phyloP scores from a whole-genome alignment of 805 yeast genomes.

The Starmerella bacillaris region DNA sequence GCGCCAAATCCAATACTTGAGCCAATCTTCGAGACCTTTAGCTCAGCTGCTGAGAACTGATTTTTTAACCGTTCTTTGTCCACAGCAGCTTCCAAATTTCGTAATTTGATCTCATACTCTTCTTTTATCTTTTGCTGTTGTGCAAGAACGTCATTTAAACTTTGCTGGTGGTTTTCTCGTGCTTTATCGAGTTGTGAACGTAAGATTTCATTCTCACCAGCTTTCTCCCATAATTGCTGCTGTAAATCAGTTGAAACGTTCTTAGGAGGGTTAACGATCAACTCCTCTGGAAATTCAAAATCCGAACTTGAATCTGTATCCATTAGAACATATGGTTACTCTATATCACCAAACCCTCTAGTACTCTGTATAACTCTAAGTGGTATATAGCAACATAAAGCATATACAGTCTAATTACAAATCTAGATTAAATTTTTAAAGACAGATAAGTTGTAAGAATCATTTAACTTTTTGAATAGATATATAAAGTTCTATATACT shows the following conservation, averaged over 20 bases:
- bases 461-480: no score
- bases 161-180: slow-evolving; percentile 17
- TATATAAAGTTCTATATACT: no score
- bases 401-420: no score
- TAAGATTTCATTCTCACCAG: slow-evolving; percentile 68
- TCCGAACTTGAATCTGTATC: slow-evolving; percentile 9
- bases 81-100: slow-evolving; percentile 27
- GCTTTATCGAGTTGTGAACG: slow-evolving; percentile 39
- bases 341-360: no score
- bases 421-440: no score
- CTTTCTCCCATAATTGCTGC: slow-evolving; percentile 23
- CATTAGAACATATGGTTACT: no score
- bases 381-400: no score
- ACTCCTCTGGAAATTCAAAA: slow-evolving; percentile 7
- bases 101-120: slow-evolving; percentile 25
- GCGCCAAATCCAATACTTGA: background rate
- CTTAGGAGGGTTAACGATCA: background rate
- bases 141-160: slow-evolving; percentile 17
- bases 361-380: no score
- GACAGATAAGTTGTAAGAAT: no score
- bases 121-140: slow-evolving; percentile 14
- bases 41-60: slow-evolving; percentile 28
- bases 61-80: slow-evolving; percentile 36
- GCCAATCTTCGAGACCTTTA: slow-evolving; percentile 3
- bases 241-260: no score